Conservation (phyloP, 2,329 filamentous ascomycete species). For the Coleophoma crateriformis region DNA sequence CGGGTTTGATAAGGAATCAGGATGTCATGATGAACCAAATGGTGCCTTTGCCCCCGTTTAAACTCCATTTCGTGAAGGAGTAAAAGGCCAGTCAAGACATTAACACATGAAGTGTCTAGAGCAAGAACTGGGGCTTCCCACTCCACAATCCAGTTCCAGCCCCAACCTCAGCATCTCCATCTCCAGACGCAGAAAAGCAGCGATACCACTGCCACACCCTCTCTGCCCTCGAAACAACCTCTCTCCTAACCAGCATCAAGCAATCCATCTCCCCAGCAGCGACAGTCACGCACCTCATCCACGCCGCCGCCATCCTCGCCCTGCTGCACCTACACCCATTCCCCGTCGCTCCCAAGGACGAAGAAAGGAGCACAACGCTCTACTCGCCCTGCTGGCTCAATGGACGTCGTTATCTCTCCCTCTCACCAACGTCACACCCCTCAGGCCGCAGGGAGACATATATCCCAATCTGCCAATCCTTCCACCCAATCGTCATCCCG, state of each 20-base stretch:
- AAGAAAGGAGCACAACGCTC: conserved; percentile 1
- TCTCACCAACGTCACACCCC: not conserved
- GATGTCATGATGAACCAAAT: conserved; percentile 8
- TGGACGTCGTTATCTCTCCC: conserved; percentile 12
- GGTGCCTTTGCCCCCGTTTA: conserved; percentile 2
- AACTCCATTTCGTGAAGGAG: no score
- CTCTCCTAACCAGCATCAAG: conserved; percentile 8
- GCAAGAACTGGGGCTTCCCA: conserved; percentile 9
- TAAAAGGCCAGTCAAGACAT: not conserved
- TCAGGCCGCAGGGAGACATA: conserved; percentile 1
- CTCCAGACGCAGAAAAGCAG: conserved; percentile 4
- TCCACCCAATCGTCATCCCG: conserved; percentile 11
- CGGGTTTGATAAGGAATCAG: conserved; percentile 3
- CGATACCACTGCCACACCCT: conserved; percentile 10
- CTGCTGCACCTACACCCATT: not conserved
- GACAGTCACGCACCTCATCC: conserved; percentile 13
- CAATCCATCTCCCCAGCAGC: not conserved
- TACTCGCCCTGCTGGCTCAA: conserved; percentile 18
- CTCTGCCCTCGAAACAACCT: not conserved
- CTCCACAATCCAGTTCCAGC: not conserved
- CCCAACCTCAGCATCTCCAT: no score
- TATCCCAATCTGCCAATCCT: conserved; percentile 13
- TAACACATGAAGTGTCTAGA: conserved; percentile 3
- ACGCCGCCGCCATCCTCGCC: conserved; percentile 11
- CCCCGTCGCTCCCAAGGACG: not conserved